Evolutionary conservation across 2,329 filamentous ascomycete genomes (phyloP), one percentile per base, ranked within the genome.

Genomic region (Uncinocarpus reesii): DNA sequence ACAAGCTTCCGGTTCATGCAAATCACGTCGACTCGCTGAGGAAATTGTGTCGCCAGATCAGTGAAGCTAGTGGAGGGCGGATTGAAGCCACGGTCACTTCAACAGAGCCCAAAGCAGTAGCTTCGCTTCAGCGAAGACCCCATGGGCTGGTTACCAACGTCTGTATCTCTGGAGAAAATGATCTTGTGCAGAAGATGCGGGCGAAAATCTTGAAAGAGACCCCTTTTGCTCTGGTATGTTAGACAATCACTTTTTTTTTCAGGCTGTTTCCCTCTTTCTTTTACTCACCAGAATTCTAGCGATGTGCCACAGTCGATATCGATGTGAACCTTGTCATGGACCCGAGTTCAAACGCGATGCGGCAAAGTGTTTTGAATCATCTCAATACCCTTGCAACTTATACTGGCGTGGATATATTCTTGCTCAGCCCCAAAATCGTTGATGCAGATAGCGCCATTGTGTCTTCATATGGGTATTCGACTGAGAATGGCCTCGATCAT

Each of bases 321-420:
- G 88, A 95, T 64, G 87, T 87, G 59, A 83, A 87, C 58, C 77
- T 95, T 57, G 86, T 96, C 61, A 84, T 89, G 64, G 88, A 94
- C 56, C 79, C 81, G 44, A 70, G 73, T 51, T 71, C 74, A 21
- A 76, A 79, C 52, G 79, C 82, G 37, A 75, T 95, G 52, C 81
- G 86, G 62, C 76, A 81, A 54, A 77, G 80, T 41, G 85, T 95
- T 23, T 79, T 89, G 44, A 81, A 87, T 54, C 86, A 90, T 59
- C 77, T 98, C 57, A 87, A 96, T 66, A 81, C 83, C 54, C 83
- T 95, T 60, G 86, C 92, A 8, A 78, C 75, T 56, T 93, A 84
- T 62, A 95, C 89, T 53, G 92, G 92, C 44, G 90, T 94, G 47
- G 92, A 98, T 66, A 93, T 98, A 57, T 98, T 98, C 67, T 74